These are phyloP conservation scores for Omphalotus olearius DNA, from an alignment of 1,284 basidiomycete species.

Conservation along the genomic window DNA sequence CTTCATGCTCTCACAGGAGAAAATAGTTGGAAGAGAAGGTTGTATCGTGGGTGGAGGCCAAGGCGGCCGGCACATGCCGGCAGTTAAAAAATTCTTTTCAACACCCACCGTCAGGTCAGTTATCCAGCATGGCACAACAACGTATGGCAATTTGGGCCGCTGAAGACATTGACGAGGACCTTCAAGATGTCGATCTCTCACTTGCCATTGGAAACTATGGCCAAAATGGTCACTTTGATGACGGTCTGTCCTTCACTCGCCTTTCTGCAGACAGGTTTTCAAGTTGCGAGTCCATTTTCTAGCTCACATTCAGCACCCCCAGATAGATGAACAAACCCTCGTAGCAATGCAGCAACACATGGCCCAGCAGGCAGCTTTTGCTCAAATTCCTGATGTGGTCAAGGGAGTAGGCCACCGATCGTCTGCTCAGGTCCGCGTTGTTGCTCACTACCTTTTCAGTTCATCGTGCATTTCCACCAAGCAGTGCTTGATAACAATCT, in stretches of 20 bases:
- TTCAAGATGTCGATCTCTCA: constrained; percentile 70
- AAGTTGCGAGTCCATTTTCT: constrained; percentile 2
- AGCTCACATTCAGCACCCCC: constrained; percentile 47
- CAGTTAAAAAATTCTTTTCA: background rate
- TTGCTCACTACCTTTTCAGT: constrained; percentile 41
- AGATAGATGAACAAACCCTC: constrained; percentile 64
- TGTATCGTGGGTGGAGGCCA: too few species aligned
- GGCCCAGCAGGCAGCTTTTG: constrained; percentile 73
- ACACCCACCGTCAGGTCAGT: background rate
- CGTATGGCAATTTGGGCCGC: constrained; percentile 65
- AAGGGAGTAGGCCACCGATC: constrained; percentile 59
- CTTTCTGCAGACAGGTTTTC: background rate
- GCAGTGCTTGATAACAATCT: constrained; percentile 85
- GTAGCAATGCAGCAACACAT: constrained; percentile 75
- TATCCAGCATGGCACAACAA: constrained; percentile 50
- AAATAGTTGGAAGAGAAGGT: too few species aligned
- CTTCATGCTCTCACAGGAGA: too few species aligned
- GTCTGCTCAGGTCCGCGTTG: background rate
- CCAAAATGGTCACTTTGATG: constrained; percentile 64
- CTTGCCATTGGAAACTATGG: constrained; percentile 69
- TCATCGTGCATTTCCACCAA: constrained; percentile 89
- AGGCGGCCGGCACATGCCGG: too few species aligned
- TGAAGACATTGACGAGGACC: constrained; percentile 64
- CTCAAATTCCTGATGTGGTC: constrained; percentile 76
- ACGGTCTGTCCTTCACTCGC: constrained; percentile 39